phyloP scores from a whole-genome alignment of 768 basidiomycete genomes.

The Grammothele lineata region DNA sequence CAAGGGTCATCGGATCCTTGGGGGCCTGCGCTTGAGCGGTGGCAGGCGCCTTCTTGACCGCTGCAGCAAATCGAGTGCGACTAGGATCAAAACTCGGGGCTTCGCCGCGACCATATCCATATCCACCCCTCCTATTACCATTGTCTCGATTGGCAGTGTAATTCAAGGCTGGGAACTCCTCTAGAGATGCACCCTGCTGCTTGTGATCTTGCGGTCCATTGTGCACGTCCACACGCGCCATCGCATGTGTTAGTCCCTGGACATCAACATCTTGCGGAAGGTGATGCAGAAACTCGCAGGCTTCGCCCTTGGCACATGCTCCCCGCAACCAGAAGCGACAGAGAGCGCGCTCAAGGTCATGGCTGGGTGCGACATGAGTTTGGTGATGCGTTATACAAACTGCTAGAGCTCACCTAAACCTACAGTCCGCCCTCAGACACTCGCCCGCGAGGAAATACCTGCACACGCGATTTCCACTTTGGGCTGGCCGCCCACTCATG shows the following conservation, averaged over 20 bases:
- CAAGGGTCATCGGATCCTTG: slow-evolving; percentile 35
- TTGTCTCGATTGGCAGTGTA: slow-evolving; percentile 27
- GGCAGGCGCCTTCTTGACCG: slow-evolving; percentile 68
- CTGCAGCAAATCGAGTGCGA: slow-evolving; percentile 84
- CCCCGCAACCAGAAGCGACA: slow-evolving; percentile 98
- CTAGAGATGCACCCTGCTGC: slow-evolving; percentile 35
- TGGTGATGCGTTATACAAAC: too few relatives aligned
- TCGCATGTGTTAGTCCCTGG: slow-evolving; percentile 57
- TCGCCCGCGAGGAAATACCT: slow-evolving; percentile 96
- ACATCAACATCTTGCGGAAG: slow-evolving; percentile 85
- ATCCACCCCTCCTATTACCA: slow-evolving; percentile 37
- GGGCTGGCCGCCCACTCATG: slow-evolving; percentile 51
- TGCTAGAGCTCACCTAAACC: slow-evolving; percentile 91
- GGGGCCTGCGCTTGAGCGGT: slow-evolving; percentile 18
- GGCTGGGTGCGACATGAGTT: too few relatives aligned
- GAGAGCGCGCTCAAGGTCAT: slow-evolving; percentile 90
- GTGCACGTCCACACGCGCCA: slow-evolving; percentile 62
- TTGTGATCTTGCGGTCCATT: slow-evolving; percentile 38
- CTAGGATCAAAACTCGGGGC: slow-evolving; percentile 68
- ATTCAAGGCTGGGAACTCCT: slow-evolving; percentile 71
- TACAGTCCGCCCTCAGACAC: slow-evolving; percentile 92
- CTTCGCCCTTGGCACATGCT: slow-evolving; percentile 94
- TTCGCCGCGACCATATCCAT: slow-evolving; percentile 31
- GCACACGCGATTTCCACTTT: slow-evolving; percentile 79
- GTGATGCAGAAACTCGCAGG: slow-evolving; percentile 94